Evolutionary conservation across 2,329 filamentous ascomycete species (phyloP).

Genomic region (Magnaporthiopsis rhizophila): DNA sequence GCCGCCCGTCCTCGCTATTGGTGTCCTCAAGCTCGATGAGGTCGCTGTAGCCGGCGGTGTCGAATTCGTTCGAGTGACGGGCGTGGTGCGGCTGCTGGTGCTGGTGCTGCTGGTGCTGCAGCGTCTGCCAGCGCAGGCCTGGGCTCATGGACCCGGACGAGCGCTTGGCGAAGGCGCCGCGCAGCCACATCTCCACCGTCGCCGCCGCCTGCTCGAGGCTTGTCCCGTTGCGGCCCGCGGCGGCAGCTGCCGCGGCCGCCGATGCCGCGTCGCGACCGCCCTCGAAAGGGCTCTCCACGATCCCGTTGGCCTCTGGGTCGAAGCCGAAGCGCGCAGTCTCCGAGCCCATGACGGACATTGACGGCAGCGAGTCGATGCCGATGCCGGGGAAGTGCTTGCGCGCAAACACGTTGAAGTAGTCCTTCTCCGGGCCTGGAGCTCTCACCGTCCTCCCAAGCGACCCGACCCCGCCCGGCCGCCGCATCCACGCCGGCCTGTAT

Average conservation of each 20-base stretch:
- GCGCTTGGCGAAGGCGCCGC: conserved; percentile 66
- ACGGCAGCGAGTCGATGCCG: conserved; percentile 59
- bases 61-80: conserved; percentile 4
- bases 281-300: conserved; percentile 45
- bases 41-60: conserved; percentile 43
- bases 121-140: conserved; percentile 19
- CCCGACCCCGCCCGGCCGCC: conserved; percentile 81
- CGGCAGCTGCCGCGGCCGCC: conserved; percentile 18
- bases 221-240: conserved; percentile 31
- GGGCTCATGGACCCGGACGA: conserved; percentile 33
- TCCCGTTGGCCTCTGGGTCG: conserved; percentile 23
- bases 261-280: conserved; percentile 31
- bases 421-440: conserved; percentile 72
- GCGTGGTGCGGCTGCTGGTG: conserved; percentile 12
- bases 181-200: conserved; percentile 82
- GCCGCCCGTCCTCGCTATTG: conserved; percentile 44
- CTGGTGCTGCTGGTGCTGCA: too few species aligned
- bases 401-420: conserved; percentile 77
- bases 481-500: conserved; percentile 53
- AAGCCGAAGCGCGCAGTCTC: conserved; percentile 53
- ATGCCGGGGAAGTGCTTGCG: conserved; percentile 76
- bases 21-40: conserved; percentile 65
- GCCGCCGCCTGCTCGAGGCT: conserved; percentile 77
- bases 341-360: conserved; percentile 56
- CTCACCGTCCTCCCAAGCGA: conserved; percentile 65